Evolutionary conservation across 2,329 filamentous ascomycete genomes (phyloP), one percentile per base, ranked within the genome.

Genomic region (Cordyceps javanica): DNA sequence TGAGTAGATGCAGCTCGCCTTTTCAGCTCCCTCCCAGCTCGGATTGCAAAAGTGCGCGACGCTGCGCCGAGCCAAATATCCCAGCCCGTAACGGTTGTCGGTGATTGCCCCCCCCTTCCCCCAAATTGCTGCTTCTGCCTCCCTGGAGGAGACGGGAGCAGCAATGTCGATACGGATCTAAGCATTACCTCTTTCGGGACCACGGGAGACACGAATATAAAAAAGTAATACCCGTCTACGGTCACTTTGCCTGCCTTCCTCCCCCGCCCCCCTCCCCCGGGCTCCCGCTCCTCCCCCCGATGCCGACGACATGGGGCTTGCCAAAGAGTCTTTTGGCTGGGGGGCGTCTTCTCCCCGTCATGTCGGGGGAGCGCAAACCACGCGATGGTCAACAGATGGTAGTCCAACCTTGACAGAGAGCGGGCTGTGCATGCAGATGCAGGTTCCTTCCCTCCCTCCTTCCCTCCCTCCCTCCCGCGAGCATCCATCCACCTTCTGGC

Each of bases 1-100:
- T n/a, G n/a, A n/a, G n/a, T 23, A 5, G 21, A 46, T 55, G 53
- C 53, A 55, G 42, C 53, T 55, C 41, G 23, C n/a, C 52, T 48
- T 53, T 48, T 55, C 53, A 55, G 53, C 53, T 55, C 23, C 23
- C 5, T 11, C 46, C 38, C 39, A 36, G 39, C 28, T 44, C n/a
- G 50, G 50, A n/a, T n/a, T n/a, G n/a, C n/a, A n/a, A n/a, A n/a
- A n/a, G n/a, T n/a, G n/a, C n/a, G n/a, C n/a, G n/a, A 36, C 45
- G 28, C 28, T 55, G 51, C 28, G 21, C 30, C 30, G 11, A 32
- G 11, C 6, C 30, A 28, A 16, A 49, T 21, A 49, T n/a, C n/a
- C n/a, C n/a, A 50, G 21, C 23, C 21, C 28, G 26, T 32, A 50
- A 51, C 34, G 14, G 14, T 23, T 51, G 48, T 51, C 48, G 8